These are phyloP conservation scores for Hanseniaspora occidentalis DNA, from an alignment of 805 yeast genomes.

Conservation along the genomic window DNA sequence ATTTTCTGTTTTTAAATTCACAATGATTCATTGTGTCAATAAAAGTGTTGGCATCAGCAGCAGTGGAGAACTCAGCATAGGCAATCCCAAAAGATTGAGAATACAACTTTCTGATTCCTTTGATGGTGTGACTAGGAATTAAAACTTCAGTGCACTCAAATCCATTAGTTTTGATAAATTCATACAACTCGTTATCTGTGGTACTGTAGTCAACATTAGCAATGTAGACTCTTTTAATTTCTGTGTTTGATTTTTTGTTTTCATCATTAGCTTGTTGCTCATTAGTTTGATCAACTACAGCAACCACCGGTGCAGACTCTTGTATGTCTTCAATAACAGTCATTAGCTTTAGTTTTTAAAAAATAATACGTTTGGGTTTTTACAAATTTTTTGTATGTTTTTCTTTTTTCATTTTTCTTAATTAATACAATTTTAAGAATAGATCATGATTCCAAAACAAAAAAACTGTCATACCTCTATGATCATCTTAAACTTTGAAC, in stretches of 20 bases:
- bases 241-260: not conserved
- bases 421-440: too few relatives aligned
- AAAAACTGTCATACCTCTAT: too few relatives aligned
- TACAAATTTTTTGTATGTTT: too few relatives aligned
- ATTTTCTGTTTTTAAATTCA: slow-evolving; percentile 32
- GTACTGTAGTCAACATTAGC: slow-evolving; percentile 41
- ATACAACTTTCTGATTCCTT: slow-evolving; percentile 26
- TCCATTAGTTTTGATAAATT: slow-evolving; percentile 30
- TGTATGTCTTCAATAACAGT: slow-evolving; percentile 1
- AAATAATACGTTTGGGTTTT: too few relatives aligned
- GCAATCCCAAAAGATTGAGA: slow-evolving; percentile 47
- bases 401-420: too few relatives aligned
- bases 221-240: slow-evolving; percentile 33
- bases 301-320: not conserved
- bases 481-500: too few relatives aligned
- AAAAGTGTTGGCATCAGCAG: slow-evolving; percentile 52
- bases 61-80: slow-evolving; percentile 64
- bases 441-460: too few relatives aligned
- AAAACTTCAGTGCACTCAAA: slow-evolving; percentile 34
- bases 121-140: slow-evolving; percentile 42
- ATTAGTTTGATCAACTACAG: not conserved
- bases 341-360: too few relatives aligned
- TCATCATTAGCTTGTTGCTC: not conserved
- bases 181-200: slow-evolving; percentile 39
- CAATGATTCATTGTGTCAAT: slow-evolving; percentile 53